These are phyloP conservation scores for Phlebiopsis flavidoalba DNA, from an alignment of 768 basidiomycete species.

Conservation along the genomic window DNA sequence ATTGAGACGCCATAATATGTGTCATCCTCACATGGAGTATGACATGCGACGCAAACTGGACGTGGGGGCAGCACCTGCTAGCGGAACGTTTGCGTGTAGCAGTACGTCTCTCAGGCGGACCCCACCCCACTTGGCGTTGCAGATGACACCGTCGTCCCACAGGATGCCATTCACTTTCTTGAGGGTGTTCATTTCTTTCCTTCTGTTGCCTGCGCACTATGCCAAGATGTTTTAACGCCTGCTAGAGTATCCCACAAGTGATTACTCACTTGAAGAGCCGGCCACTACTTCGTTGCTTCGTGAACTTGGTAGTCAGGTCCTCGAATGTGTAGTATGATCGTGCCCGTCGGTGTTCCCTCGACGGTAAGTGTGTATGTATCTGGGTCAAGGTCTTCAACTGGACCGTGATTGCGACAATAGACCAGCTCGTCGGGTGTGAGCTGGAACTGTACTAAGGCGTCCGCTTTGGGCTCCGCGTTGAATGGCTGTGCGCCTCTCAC, in stretches of 20 bases:
- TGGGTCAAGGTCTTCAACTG: slow-evolving; percentile 45
- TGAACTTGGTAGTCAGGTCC: slow-evolving; percentile 36
- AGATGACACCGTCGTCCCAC: slow-evolving; percentile 56
- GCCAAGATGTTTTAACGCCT: not conserved
- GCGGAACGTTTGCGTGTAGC: slow-evolving; percentile 33
- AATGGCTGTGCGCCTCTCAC: slow-evolving; percentile 47
- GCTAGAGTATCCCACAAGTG: not conserved
- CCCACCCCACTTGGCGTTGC: slow-evolving; percentile 66
- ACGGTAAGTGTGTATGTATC: slow-evolving; percentile 38
- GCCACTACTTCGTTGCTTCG: slow-evolving; percentile 30
- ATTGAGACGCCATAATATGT: slow-evolving; percentile 62
- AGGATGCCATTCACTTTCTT: slow-evolving; percentile 20
- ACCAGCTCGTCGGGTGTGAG: slow-evolving; percentile 60
- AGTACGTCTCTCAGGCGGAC: slow-evolving; percentile 54
- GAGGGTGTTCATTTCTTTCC: slow-evolving; percentile 19
- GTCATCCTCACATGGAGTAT: slow-evolving; percentile 60
- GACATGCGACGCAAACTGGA: slow-evolving; percentile 56
- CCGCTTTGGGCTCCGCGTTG: slow-evolving; percentile 63
- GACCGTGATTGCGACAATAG: slow-evolving; percentile 71
- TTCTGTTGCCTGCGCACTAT: slow-evolving; percentile 25
- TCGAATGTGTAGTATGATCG: slow-evolving; percentile 29
- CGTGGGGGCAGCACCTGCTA: slow-evolving; percentile 35
- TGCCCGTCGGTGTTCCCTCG: slow-evolving; percentile 30
- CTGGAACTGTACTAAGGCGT: slow-evolving; percentile 51
- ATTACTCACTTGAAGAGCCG: slow-evolving; percentile 20